Evolutionary conservation across 495 filamentous ascomycete genomes (phyloP), one percentile per base, ranked within the genome.

Genomic region (Xylaria acuta): DNA sequence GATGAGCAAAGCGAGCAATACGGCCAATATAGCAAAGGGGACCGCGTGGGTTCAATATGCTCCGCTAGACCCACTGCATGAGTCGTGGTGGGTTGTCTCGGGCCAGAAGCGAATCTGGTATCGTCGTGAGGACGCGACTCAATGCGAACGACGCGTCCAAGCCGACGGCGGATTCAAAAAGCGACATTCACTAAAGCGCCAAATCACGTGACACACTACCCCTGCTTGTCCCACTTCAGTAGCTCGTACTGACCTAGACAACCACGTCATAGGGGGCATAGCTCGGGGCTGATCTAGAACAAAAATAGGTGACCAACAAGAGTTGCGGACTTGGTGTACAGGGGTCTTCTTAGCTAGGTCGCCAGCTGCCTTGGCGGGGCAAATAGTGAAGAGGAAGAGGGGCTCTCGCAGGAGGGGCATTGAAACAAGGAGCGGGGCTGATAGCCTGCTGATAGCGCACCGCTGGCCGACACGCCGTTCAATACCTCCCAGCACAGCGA

Each of bases 291-390:
- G 16, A 27, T 14, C 62, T 64, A 34, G 34, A n/a, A 25, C 41
- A 45, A 47, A 47, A 47, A 64, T 64, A 64, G 62, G 62, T 47
- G 32, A 34, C 38, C 40, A 32, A 34, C 62, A 64, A 7, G 34
- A 40, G 59, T 63, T n/a, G 1, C 9, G 27, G 59, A 12, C 38
- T 41, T 34, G 5, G 45, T 5, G 47, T 51, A 38, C 59, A 63
- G 38, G 59, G 59, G 11, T 41, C 9, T 4, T 30, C 8, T 36
- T 2, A 16, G n/a, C n/a, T n/a, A n/a, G 5, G 25, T 64, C 5
- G 5, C 27, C 11, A 14, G 36, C 34, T 41, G 22, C 59, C 34
- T 18, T 49, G 20, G 45, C 20, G 45, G 20, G 45, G n/a, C n/a
- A n/a, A n/a, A n/a, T n/a, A n/a, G n/a, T n/a, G n/a, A n/a, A n/a